Evolutionary conservation across 2,329 filamentous ascomycete species (phyloP).

Genomic region (Venturia aucupariae): DNA sequence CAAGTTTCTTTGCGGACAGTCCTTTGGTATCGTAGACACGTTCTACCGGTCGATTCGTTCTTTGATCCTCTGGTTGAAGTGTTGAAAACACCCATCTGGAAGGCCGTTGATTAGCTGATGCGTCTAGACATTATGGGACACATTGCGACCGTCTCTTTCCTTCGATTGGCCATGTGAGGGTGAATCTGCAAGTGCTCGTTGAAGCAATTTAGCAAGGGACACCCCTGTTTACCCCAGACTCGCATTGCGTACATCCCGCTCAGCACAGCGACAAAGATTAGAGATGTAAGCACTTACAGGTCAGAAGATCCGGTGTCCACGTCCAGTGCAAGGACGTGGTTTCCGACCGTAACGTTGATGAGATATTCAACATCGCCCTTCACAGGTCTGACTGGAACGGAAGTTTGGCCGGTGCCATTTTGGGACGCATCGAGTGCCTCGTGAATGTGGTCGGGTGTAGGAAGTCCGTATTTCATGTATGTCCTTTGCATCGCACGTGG

Average conservation of each 20-base stretch:
- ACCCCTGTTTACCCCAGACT: not conserved
- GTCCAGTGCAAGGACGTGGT: conserved; percentile 8
- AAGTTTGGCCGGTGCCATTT: not conserved
- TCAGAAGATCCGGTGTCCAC: conserved; percentile 15
- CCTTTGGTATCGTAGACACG: conserved; percentile 50
- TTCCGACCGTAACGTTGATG: conserved; percentile 12
- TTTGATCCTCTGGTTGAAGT: conserved; percentile 23
- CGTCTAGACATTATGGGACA: not conserved
- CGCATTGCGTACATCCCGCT: not conserved
- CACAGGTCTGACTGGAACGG: conserved; percentile 5
- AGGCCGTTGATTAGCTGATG: not conserved
- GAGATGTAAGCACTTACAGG: conserved; percentile 11
- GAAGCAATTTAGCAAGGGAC: not conserved
- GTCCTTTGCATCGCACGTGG: conserved; percentile 1
- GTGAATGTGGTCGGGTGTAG: not conserved
- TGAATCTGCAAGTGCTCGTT: not conserved
- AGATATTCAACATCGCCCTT: conserved; percentile 14
- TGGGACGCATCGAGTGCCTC: not conserved
- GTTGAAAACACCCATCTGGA: conserved; percentile 57
- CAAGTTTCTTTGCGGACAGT: conserved; percentile 33
- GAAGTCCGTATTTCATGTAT: conserved; percentile 11
- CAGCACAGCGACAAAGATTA: not conserved
- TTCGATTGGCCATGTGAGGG: not conserved
- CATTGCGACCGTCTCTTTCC: not conserved
- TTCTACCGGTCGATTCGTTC: conserved; percentile 9